Evolutionary conservation across 2,329 filamentous ascomycete genomes (phyloP).

Genomic region (Beauveria medogensis): DNA sequence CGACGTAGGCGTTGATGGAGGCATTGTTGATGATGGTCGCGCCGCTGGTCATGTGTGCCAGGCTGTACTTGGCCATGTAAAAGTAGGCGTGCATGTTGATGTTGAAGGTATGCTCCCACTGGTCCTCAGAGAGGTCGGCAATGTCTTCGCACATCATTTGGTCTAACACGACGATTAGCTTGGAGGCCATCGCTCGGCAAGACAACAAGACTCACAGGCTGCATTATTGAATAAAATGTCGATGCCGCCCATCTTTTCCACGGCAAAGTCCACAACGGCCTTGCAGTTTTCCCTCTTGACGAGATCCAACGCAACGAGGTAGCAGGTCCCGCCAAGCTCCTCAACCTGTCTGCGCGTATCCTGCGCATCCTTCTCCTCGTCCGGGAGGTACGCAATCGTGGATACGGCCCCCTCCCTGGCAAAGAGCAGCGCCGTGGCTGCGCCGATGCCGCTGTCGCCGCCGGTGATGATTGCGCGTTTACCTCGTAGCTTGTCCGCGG

Average conservation of each 20-base stretch:
- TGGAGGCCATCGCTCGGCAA: too few species aligned
- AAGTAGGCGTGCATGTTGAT: slow-evolving; percentile 80
- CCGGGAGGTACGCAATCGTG: slow-evolving; percentile 64
- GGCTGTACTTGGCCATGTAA: slow-evolving; percentile 68
- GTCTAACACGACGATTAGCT: slow-evolving; percentile 15
- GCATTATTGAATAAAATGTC: slow-evolving; percentile 72
- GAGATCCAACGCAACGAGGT: slow-evolving; percentile 57
- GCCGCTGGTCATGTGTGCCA: slow-evolving; percentile 68
- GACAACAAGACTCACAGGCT: slow-evolving; percentile 46
- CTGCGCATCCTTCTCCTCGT: slow-evolving; percentile 69
- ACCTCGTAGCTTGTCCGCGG: slow-evolving; percentile 66
- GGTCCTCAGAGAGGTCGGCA: slow-evolving; percentile 62
- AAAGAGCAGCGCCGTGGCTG: slow-evolving; percentile 66
- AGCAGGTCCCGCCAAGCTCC: slow-evolving; percentile 55
- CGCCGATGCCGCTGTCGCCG: slow-evolving; percentile 72
- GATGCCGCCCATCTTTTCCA: slow-evolving; percentile 58
- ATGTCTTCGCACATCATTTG: slow-evolving; percentile 64
- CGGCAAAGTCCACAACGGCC: slow-evolving; percentile 57
- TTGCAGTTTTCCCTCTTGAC: slow-evolving; percentile 59
- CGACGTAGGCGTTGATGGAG: slow-evolving; percentile 76
- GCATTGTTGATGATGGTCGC: slow-evolving; percentile 79
- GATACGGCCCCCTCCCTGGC: slow-evolving; percentile 73
- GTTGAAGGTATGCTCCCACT: slow-evolving; percentile 73
- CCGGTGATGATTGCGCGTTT: slow-evolving; percentile 75
- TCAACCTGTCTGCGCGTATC: slow-evolving; percentile 66